Conservation (phyloP, 495 filamentous ascomycete genomes). For the Ramalina intermedia region DNA sequence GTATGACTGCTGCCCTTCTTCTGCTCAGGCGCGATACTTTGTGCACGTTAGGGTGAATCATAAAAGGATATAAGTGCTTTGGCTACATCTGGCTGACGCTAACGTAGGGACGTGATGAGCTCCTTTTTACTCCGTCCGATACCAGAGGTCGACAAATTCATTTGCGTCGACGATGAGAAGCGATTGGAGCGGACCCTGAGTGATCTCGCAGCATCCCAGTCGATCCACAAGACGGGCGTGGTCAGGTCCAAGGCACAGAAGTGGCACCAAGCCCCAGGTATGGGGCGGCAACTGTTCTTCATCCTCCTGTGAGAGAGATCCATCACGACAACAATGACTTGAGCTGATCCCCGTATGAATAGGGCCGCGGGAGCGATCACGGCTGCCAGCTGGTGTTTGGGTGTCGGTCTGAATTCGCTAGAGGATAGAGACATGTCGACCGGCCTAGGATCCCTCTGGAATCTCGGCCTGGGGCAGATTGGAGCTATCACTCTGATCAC, state of each 20-base stretch:
- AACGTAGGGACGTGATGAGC: background rate
- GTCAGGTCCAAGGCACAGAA: background rate
- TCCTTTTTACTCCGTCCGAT: background rate
- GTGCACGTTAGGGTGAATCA: background rate
- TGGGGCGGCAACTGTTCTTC: background rate
- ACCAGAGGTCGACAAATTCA: background rate
- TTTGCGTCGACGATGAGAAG: slow-evolving; percentile 23
- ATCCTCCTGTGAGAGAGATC: slow-evolving; percentile 17
- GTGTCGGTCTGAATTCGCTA: background rate
- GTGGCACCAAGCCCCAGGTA: background rate
- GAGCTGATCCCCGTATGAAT: background rate
- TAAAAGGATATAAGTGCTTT: background rate
- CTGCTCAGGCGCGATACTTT: slow-evolving; percentile 1
- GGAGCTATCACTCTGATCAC: background rate
- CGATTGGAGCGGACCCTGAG: background rate
- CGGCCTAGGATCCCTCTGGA: background rate
- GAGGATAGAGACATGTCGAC: background rate
- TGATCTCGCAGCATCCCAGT: background rate
- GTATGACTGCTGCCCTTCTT: slow-evolving; percentile 21
- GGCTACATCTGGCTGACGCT: background rate
- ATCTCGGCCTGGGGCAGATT: background rate
- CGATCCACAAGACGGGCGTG: too few species aligned
- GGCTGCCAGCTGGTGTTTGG: background rate
- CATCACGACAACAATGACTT: slow-evolving; percentile 19
- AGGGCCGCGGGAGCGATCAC: background rate